phyloP scores from a whole-genome alignment of 208 protist genomes.

The Leishmania aethiopica region DNA sequence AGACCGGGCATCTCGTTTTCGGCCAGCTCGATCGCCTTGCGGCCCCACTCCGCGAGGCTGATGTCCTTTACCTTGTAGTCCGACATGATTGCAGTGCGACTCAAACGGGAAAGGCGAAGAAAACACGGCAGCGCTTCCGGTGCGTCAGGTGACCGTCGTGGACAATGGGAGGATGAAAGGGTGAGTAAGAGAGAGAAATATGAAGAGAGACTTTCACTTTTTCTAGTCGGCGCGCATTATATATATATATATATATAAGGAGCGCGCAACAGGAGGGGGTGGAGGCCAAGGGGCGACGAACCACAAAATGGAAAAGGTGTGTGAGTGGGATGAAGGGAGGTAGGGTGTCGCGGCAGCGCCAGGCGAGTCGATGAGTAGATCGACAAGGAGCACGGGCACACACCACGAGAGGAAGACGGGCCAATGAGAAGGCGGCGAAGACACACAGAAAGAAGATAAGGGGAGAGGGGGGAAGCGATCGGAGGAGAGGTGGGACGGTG shows the following conservation, averaged over 20 bases:
- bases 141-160: neutral
- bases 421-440: neutral
- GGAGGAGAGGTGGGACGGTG: conserved; percentile 10
- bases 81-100: conserved; percentile 45
- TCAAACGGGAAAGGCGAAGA: conserved; percentile 1
- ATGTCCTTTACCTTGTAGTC: conserved; percentile 98
- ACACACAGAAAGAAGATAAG: neutral
- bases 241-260: neutral
- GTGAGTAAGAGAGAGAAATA: neutral
- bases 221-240: neutral
- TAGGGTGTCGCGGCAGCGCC: neutral
- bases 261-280: neutral
- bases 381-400: neutral
- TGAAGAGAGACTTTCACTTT: neutral
- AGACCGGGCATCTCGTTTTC: conserved; percentile 99
- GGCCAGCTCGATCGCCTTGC: conserved; percentile 97
- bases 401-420: neutral
- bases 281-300: neutral
- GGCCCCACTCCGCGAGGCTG: conserved; percentile 96
- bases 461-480: neutral
- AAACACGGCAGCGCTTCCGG: neutral
- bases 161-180: neutral
- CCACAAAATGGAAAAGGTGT: neutral
- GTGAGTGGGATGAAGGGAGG: neutral
- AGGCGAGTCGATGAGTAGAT: neutral